Conservation (phyloP, 2,329 filamentous ascomycete species). For the Claviceps sp. region DNA sequence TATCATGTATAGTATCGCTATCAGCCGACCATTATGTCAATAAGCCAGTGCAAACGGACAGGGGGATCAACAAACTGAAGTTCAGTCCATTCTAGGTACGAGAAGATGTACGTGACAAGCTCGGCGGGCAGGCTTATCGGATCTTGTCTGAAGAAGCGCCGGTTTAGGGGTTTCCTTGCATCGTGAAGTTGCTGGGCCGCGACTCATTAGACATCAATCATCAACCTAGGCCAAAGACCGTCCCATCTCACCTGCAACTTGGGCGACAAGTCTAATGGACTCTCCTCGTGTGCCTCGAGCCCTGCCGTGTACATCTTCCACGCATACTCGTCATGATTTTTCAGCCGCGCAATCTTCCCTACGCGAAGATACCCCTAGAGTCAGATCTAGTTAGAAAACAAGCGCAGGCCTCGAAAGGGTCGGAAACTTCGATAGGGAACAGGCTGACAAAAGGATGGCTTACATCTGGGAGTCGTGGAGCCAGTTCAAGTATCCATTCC, state of each 20-base stretch:
- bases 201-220: neutral
- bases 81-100: constrained; percentile 19
- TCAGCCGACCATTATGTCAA: neutral
- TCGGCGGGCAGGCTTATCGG: too few species aligned
- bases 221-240: neutral
- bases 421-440: neutral
- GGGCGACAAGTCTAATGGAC: too few species aligned
- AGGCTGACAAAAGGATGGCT: neutral
- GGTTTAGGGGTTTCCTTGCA: constrained; percentile 22
- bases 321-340: constrained; percentile 21
- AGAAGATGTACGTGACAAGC: constrained; percentile 20
- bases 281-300: too few species aligned
- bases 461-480: constrained; percentile 28
- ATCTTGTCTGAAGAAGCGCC: constrained; percentile 6
- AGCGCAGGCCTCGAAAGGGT: too few species aligned
- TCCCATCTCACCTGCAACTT: constrained; percentile 18
- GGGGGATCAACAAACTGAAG: constrained; percentile 14
- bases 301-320: too few species aligned
- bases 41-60: neutral
- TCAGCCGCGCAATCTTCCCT: constrained; percentile 25
- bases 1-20: too few species aligned
- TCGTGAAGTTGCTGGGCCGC: constrained; percentile 15
- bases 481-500: constrained; percentile 30
- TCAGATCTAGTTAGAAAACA: neutral
- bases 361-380: constrained; percentile 28